A percentile compares a stretch with the other conserved stretches of the same genome.
phyloP scores from a whole-genome alignment of 352 stramenopile genomes.

The Plasmopara viticola region DNA sequence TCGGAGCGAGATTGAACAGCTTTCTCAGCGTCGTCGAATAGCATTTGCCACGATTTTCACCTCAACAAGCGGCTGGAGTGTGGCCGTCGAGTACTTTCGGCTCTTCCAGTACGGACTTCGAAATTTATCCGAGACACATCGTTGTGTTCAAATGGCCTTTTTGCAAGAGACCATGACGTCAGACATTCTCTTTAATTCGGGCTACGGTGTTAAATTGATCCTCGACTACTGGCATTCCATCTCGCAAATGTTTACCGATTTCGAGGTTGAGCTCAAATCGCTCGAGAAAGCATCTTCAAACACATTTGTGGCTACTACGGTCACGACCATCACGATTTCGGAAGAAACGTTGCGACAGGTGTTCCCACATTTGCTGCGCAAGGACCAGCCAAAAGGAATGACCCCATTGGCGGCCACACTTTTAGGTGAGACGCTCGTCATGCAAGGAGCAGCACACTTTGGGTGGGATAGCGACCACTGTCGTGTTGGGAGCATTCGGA shows the following conservation, averaged over 20 bases:
- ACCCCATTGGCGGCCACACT: conserved; percentile 1
- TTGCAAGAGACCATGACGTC: conserved; percentile 2
- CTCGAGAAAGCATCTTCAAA: conserved; percentile 2
- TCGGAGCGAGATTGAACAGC: conserved; percentile 8
- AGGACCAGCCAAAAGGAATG: neutral
- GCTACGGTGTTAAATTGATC: conserved; percentile 4
- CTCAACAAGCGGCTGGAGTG: conserved; percentile 7
- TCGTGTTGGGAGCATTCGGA: conserved; percentile 1
- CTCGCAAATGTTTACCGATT: conserved; percentile 9
- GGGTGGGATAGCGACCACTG: conserved; percentile 3
- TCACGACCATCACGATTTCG: conserved; percentile 1
- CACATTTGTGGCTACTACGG: neutral
- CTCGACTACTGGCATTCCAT: conserved; percentile 11
- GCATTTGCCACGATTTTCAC: neutral
- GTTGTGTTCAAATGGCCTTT: conserved; percentile 4
- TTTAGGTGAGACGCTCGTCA: conserved; percentile 2
- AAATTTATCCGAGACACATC: neutral
- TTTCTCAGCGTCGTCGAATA: conserved; percentile 6
- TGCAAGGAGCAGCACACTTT: conserved; percentile 1
- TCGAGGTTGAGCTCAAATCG: conserved; percentile 7
- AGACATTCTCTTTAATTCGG: conserved; percentile 9
- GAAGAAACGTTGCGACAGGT: conserved; percentile 1
- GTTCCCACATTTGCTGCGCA: conserved; percentile 1
- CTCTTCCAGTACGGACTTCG: conserved; percentile 10
- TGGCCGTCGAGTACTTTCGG: conserved; percentile 14